Conservation (phyloP, 139 green algal genomes). For the Edaphochlamys debaryana region DNA sequence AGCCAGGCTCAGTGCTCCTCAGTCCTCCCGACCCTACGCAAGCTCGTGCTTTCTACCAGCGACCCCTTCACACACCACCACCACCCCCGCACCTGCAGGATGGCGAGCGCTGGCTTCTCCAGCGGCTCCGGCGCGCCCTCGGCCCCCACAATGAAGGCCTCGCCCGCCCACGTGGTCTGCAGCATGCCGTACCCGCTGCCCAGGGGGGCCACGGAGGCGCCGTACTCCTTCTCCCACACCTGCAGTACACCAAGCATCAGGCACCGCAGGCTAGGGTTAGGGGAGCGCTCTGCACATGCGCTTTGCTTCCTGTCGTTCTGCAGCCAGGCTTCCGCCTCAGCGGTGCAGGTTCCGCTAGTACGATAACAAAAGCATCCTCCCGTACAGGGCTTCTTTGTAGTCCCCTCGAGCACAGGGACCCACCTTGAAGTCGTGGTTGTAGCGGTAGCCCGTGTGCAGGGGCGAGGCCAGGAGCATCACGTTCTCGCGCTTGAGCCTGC, state of each 20-base stretch:
- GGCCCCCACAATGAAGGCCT: constrained; percentile 25
- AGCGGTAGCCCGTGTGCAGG: constrained; percentile 41
- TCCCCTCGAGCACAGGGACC: too few relatives aligned
- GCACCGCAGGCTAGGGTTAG: too few relatives aligned
- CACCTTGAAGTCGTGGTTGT: constrained; percentile 32
- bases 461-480: constrained; percentile 34
- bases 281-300: too few relatives aligned
- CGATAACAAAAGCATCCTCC: too few relatives aligned
- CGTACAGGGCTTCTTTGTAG: too few relatives aligned
- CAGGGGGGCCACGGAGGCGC: constrained; percentile 18
- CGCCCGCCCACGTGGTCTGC: constrained; percentile 35
- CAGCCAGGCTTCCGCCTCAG: too few relatives aligned
- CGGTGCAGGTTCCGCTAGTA: too few relatives aligned
- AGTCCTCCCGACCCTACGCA: too few relatives aligned
- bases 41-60: too few relatives aligned
- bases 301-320: too few relatives aligned
- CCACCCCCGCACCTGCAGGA: constrained; percentile 2
- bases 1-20: too few relatives aligned
- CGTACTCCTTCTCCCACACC: constrained; percentile 34
- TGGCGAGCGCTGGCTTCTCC: constrained; percentile 9
- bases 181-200: constrained; percentile 37
- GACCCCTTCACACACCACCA: neutral
- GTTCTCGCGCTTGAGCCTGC: constrained; percentile 37
- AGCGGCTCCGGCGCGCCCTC: constrained; percentile 26
- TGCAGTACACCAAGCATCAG: too few relatives aligned